Evolutionary conservation across 768 basidiomycete species (phyloP).

Genomic region (Coprinellus micaceus): DNA sequence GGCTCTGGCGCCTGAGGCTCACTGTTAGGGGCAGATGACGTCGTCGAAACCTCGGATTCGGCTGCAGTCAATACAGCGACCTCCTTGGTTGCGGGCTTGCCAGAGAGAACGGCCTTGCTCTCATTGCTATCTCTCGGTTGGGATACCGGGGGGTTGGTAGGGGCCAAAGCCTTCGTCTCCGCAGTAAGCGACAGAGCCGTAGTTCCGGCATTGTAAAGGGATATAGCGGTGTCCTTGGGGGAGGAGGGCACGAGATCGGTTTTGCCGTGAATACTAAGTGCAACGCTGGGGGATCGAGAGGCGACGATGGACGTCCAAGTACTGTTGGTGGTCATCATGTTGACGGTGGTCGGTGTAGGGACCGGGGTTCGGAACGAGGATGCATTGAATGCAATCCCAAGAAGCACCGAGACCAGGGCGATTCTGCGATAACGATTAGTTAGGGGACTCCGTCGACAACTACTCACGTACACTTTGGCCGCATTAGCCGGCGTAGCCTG

Average conservation of each 20-base stretch:
- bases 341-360: conserved; percentile 29
- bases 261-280: conserved; percentile 19
- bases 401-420: conserved; percentile 64
- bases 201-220: conserved; percentile 46
- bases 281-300: conserved; percentile 22
- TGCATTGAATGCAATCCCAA: conserved; percentile 56
- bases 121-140: conserved; percentile 5
- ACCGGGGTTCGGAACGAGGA: conserved; percentile 37
- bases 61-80: background rate
- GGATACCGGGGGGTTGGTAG: conserved; percentile 25
- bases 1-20: conserved; percentile 4
- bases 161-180: conserved; percentile 16
- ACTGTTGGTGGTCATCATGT: conserved; percentile 19
- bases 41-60: background rate
- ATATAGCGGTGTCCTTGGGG: conserved; percentile 48
- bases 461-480: conserved; percentile 57
- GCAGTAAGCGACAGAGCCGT: conserved; percentile 37
- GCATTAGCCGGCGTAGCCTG: conserved; percentile 53
- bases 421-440: conserved; percentile 41
- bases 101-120: background rate
- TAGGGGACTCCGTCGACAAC: conserved; percentile 12
- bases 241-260: conserved; percentile 35
- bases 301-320: conserved; percentile 39
- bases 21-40: background rate
- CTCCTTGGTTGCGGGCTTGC: conserved; percentile 1